These are phyloP conservation scores for Tetrastigma voinierianum DNA, from an alignment of 164 flowering plant species.

Conservation along the genomic window DNA sequence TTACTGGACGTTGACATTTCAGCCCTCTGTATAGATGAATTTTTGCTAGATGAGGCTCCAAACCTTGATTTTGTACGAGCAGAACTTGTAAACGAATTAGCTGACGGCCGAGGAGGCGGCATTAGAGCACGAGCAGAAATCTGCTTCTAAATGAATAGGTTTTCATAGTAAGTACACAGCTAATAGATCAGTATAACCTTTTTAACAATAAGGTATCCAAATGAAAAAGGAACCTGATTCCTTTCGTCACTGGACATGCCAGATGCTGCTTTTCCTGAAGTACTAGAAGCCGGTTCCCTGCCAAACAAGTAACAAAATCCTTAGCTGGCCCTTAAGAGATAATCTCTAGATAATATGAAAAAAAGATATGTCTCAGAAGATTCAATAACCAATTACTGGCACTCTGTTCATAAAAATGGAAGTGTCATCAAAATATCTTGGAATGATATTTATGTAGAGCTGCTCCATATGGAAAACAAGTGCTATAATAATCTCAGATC, in stretches of 20 bases:
- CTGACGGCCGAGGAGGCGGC: constrained; percentile 86
- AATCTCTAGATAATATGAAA: no score
- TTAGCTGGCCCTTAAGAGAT: not conserved
- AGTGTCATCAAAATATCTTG: not conserved
- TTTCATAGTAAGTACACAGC: not conserved
- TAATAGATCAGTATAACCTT: not conserved
- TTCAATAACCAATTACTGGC: no score
- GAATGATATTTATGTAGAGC: no score
- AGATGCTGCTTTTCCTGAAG: constrained; percentile 88
- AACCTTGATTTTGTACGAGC: constrained; percentile 36
- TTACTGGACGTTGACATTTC: constrained; percentile 57
- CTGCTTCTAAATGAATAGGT: constrained; percentile 44
- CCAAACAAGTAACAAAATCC: constrained; percentile 5
- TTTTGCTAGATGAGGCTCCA: constrained; percentile 55
- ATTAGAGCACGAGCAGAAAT: constrained; percentile 71
- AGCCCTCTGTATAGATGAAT: constrained; percentile 29
- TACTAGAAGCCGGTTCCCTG: constrained; percentile 95
- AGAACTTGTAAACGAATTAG: constrained; percentile 31
- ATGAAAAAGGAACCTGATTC: constrained; percentile 63
- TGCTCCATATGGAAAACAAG: no score
- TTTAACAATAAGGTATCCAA: constrained; percentile 3
- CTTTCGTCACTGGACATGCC: constrained; percentile 98
- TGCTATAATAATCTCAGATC: no score
- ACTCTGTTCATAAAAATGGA: not conserved
- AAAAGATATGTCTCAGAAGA: no score